phyloP scores from a whole-genome alignment of 495 filamentous ascomycete genomes.

The Niebla homalea region DNA sequence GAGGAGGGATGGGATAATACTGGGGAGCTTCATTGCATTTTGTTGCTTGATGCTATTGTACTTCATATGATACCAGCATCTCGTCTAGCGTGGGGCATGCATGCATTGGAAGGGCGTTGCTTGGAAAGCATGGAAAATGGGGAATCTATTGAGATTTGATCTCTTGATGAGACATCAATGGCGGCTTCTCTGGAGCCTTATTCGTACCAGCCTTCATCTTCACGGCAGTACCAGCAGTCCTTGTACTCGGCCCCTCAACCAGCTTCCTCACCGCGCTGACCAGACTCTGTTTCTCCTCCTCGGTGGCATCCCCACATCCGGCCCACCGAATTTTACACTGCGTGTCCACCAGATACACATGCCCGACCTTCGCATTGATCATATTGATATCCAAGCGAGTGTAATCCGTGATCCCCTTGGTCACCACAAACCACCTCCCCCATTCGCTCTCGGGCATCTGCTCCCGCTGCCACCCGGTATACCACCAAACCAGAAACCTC shows the following conservation, averaged over 20 bases:
- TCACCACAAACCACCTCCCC: conserved; percentile 70
- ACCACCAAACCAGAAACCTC: conserved; percentile 57
- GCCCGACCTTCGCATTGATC: conserved; percentile 80
- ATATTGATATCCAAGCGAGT: conserved; percentile 68
- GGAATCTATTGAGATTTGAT: not conserved
- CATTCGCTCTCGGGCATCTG: conserved; percentile 46
- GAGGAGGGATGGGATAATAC: conserved; percentile 85
- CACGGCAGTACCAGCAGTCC: not conserved
- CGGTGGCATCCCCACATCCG: conserved; percentile 63
- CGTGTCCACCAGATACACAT: conserved; percentile 83
- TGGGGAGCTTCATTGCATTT: conserved; percentile 78
- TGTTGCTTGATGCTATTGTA: conserved; percentile 81
- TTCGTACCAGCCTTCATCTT: not conserved
- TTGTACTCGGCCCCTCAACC: conserved; percentile 32
- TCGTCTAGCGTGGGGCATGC: conserved; percentile 2
- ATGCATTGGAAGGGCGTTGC: not conserved
- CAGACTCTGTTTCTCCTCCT: conserved; percentile 56
- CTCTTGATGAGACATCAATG: not conserved
- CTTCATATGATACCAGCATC: conserved; percentile 45
- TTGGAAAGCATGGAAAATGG: not conserved
- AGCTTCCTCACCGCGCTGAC: conserved; percentile 56
- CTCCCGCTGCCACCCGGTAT: conserved; percentile 46
- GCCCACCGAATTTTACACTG: conserved; percentile 90
- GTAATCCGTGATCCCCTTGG: conserved; percentile 56
- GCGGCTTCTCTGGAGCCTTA: not conserved